Percentiles rank a stretch among this genome's conserved stretches.
These are phyloP conservation scores for Cryomyces antarcticus DNA, from an alignment of 495 filamentous ascomycete genomes.

Conservation along the genomic window DNA sequence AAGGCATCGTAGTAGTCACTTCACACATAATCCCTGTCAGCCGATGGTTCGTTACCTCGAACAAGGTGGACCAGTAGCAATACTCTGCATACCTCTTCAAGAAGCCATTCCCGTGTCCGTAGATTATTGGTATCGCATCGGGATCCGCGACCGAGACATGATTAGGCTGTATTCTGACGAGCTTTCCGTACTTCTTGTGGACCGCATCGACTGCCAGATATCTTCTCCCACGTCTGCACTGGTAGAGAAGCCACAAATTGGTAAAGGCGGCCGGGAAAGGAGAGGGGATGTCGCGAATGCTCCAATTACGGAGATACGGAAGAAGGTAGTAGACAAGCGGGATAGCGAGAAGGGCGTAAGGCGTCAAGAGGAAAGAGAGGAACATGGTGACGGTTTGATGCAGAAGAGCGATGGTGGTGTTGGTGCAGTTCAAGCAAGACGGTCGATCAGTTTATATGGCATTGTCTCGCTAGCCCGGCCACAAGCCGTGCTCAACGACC, in stretches of 20 bases:
- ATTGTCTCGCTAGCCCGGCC: too few relatives aligned
- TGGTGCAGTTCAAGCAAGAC: too few relatives aligned
- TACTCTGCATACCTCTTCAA: conserved; percentile 16
- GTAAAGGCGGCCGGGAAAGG: conserved; percentile 52
- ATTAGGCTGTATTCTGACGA: conserved; percentile 38
- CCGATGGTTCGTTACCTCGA: neutral
- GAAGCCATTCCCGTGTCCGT: conserved; percentile 29
- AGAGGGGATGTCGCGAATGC: conserved; percentile 42
- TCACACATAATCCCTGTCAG: neutral
- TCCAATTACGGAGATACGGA: conserved; percentile 46
- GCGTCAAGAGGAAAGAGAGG: conserved; percentile 30
- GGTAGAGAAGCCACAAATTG: conserved; percentile 59
- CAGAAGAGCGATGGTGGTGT: too few relatives aligned
- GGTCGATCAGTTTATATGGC: too few relatives aligned
- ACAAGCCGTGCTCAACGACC: too few relatives aligned
- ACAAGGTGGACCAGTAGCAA: neutral
- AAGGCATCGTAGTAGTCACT: conserved; percentile 82
- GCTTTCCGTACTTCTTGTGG: conserved; percentile 47
- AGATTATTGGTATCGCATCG: conserved; percentile 33
- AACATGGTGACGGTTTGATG: conserved; percentile 12
- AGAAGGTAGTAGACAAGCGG: conserved; percentile 41
- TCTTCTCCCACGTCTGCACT: conserved; percentile 44
- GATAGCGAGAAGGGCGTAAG: conserved; percentile 33
- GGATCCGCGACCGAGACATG: conserved; percentile 41
- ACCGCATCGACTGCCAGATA: conserved; percentile 46